Evolutionary conservation across 257 asterid genomes (phyloP), one percentile per base, ranked within the genome.

Genomic region (Primulina eburnea): DNA sequence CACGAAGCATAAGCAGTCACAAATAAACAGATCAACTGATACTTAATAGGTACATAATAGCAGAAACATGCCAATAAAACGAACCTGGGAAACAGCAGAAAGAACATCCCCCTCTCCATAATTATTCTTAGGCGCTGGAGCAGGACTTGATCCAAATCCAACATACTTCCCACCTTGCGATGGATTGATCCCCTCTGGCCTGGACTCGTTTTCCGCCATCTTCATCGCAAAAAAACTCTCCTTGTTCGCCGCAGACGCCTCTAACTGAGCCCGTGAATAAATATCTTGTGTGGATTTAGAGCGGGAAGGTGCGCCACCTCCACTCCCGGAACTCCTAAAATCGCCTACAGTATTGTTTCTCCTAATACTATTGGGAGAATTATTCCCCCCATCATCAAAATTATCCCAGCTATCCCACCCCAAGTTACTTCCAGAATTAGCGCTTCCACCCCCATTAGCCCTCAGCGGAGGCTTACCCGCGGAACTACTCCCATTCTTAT

Each of bases 391-490:
- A 72, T 82, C 92, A 32, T 88, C 98, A 60, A 43, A 75, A 72
- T 57, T 84, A 77, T 92, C 98, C 97, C 98, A 92, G 79, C 62
- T 84, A 84, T 90, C 98, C 98, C 98, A 92, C 30, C 95, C 91
- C 0, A 89, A 79, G 78, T 83, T 81, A 28, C 81, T 73, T 8
- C 81, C 83, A 12, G 68, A 64, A 43, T 50, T 74, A 62, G 81
- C 83, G 52, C 56, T 76, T 60, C 81, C 70, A 30, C 71, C 70
- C 20, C 75, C 80, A 17, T 82, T 79, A 53, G 88, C 71, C 34
- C 84, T 57, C 80, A 84, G 71, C 1, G 95, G 97, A 11, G 97
- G 96, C 83, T 80, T 88, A 71, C 76, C 75, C 16, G 64, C 62
- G 56, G 47, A 37, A 77, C 67, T 73, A 0, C 66, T 66, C 1